Conservation (phyloP, 2,329 filamentous ascomycete species). For the Mollisia scopiformis region DNA sequence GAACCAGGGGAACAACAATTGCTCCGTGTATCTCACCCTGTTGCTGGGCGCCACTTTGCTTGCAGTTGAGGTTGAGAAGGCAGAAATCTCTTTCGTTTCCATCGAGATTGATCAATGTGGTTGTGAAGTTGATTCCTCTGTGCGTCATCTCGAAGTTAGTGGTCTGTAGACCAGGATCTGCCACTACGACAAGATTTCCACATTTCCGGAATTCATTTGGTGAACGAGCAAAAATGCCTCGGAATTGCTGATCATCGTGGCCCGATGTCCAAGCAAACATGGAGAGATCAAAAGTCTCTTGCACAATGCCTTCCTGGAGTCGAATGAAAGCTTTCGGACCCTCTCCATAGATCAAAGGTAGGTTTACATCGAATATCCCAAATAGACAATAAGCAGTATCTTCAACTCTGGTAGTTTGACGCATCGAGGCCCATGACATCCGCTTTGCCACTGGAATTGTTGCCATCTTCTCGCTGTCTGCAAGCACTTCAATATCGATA, state of each 20-base stretch:
- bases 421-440: neutral
- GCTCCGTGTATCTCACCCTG: neutral
- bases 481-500: neutral
- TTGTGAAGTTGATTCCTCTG: neutral
- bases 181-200: neutral
- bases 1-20: neutral
- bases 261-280: neutral
- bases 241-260: neutral
- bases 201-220: neutral
- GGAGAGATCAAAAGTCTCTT: neutral
- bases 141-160: neutral
- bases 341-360: slow-evolving; percentile 41
- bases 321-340: slow-evolving; percentile 36
- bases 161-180: neutral
- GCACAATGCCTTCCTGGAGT: slow-evolving; percentile 3
- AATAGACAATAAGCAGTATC: slow-evolving; percentile 40
- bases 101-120: neutral
- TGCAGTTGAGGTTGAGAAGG: neutral
- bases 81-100: neutral
- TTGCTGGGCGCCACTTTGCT: neutral
- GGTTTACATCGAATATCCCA: slow-evolving; percentile 39
- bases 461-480: neutral
- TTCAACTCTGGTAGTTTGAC: slow-evolving; percentile 25
- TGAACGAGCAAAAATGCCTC: neutral
- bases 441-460: neutral